Evolutionary conservation across 495 filamentous ascomycete species (phyloP).

Genomic region (Letharia columbiana): DNA sequence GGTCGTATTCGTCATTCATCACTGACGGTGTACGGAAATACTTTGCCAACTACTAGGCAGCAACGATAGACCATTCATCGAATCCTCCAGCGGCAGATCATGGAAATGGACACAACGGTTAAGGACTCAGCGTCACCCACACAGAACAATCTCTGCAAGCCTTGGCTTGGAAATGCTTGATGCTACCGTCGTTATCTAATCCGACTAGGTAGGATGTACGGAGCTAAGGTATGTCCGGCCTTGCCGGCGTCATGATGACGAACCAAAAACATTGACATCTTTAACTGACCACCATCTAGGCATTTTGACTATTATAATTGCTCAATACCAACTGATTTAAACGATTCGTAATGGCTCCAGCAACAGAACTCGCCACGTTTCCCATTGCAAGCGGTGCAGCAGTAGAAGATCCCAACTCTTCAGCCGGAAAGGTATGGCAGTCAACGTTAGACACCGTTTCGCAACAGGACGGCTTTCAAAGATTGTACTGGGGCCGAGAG

Average conservation of each 20-base stretch:
- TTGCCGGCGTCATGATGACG: neutral
- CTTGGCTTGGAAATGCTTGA: no score
- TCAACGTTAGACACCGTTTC: constrained; percentile 18
- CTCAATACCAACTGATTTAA: neutral
- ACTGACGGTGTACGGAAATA: no score
- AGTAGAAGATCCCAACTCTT: constrained; percentile 20
- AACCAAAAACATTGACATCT: neutral
- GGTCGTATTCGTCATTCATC: no score
- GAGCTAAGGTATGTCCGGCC: no score
- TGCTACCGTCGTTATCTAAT: no score
- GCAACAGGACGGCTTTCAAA: constrained; percentile 23
- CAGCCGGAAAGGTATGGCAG: constrained; percentile 21
- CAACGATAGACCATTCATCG: no score
- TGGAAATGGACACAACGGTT: no score
- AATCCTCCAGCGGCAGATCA: no score
- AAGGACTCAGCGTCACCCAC: no score
- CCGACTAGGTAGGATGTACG: no score
- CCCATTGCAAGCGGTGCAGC: constrained; percentile 18
- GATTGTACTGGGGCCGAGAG: constrained; percentile 21
- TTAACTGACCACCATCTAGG: neutral
- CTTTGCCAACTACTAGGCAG: no score
- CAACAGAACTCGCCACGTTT: constrained; percentile 24
- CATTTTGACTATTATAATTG: neutral
- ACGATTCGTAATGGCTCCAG: constrained; percentile 18
- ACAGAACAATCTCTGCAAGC: no score